phyloP scores from a whole-genome alignment of 2,329 filamentous ascomycete genomes.

The Fusarium sp. region DNA sequence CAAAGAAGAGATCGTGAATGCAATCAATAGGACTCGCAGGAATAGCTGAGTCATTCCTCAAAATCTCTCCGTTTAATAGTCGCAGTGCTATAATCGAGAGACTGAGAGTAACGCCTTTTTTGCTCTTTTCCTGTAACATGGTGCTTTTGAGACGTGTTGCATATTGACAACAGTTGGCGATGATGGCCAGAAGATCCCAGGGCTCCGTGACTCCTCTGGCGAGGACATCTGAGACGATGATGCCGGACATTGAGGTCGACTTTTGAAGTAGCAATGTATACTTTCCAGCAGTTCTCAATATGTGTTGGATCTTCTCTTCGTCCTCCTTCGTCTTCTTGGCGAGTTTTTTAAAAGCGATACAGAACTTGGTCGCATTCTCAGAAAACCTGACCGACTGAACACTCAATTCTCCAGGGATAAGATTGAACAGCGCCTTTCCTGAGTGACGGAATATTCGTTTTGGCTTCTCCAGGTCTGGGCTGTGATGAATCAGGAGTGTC shows the following conservation, averaged over 20 bases:
- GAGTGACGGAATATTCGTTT: slow-evolving; percentile 31
- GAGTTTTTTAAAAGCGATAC: slow-evolving; percentile 30
- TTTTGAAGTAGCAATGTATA: slow-evolving; percentile 39
- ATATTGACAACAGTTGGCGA: slow-evolving; percentile 51
- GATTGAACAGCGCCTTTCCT: slow-evolving; percentile 10
- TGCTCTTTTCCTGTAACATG: slow-evolving; percentile 9
- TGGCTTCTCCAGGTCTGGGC: slow-evolving; percentile 18
- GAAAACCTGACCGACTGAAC: slow-evolving; percentile 38
- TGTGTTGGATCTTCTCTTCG: background rate
- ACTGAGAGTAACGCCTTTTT: slow-evolving; percentile 30
- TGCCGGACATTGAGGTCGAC: slow-evolving; percentile 43
- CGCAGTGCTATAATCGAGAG: slow-evolving; percentile 46
- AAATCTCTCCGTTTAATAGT: slow-evolving; percentile 49
- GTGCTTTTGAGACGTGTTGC: slow-evolving; percentile 36
- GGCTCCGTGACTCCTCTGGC: slow-evolving; percentile 30
- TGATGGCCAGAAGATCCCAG: slow-evolving; percentile 46
- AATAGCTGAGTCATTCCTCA: slow-evolving; percentile 44
- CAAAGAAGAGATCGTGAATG: slow-evolving; percentile 33
- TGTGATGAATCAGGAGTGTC: slow-evolving; percentile 45
- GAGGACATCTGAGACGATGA: slow-evolving; percentile 42
- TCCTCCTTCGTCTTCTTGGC: background rate
- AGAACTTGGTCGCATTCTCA: slow-evolving; percentile 40
- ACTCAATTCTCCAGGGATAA: slow-evolving; percentile 42
- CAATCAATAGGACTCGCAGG: slow-evolving; percentile 12
- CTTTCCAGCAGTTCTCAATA: slow-evolving; percentile 42